These are phyloP conservation scores for Pythium rhizo-oryzae DNA, from an alignment of 352 stramenopile genomes.

Conservation along the genomic window DNA sequence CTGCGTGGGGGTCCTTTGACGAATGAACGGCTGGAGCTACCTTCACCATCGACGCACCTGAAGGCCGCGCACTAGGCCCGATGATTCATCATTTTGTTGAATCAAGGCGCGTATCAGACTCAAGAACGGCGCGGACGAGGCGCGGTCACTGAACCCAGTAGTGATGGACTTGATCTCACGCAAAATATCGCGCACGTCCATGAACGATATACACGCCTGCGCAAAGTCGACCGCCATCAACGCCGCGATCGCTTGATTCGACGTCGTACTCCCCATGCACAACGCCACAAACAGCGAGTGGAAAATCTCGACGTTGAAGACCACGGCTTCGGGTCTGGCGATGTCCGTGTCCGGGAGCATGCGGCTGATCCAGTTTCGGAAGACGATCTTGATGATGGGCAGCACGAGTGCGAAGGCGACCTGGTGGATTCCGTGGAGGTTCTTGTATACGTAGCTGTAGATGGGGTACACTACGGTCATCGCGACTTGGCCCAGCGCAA, in stretches of 20 bases:
- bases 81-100: too few relatives aligned
- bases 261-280: slow-evolving; percentile 19
- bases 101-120: too few relatives aligned
- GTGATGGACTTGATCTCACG: too few relatives aligned
- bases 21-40: too few relatives aligned
- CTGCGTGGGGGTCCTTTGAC: too few relatives aligned
- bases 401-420: slow-evolving; percentile 33
- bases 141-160: too few relatives aligned
- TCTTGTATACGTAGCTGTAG: slow-evolving; percentile 30
- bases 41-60: too few relatives aligned
- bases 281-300: slow-evolving; percentile 27
- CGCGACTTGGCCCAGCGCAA: slow-evolving; percentile 13
- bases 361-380: slow-evolving; percentile 37
- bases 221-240: slow-evolving; percentile 20
- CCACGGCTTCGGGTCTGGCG: slow-evolving; percentile 34
- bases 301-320: slow-evolving; percentile 32
- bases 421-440: slow-evolving; percentile 24
- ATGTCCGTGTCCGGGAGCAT: slow-evolving; percentile 27
- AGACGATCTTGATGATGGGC: slow-evolving; percentile 40
- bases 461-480: slow-evolving; percentile 23
- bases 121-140: too few relatives aligned
- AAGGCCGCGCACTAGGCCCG: too few relatives aligned
- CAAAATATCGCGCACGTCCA: too few relatives aligned
- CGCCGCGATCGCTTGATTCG: not conserved
- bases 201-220: slow-evolving; percentile 1